A percentile compares a stretch with the other conserved stretches of the same genome.
Conservation (phyloP, 2,329 filamentous ascomycete species). For the Pseudogymnoascus sp. region DNA sequence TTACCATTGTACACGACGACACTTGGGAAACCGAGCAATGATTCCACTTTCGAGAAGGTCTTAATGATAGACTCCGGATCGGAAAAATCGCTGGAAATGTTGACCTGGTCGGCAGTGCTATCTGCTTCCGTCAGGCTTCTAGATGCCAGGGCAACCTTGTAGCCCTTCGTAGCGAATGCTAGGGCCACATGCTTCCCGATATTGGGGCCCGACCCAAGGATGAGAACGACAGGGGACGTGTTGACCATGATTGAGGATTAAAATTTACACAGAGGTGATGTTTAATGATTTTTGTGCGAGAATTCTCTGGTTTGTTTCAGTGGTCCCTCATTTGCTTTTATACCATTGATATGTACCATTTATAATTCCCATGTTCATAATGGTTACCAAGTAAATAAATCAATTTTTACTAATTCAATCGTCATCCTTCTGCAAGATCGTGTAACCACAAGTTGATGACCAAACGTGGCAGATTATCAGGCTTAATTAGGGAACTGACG, state of each 20-base stretch:
- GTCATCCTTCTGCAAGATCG: not conserved
- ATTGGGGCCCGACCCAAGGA: slow-evolving; percentile 35
- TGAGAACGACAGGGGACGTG: slow-evolving; percentile 25
- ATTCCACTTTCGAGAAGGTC: slow-evolving; percentile 31
- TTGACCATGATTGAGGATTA: not conserved
- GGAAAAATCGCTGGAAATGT: slow-evolving; percentile 28
- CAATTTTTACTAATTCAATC: not conserved
- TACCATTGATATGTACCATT: not conserved
- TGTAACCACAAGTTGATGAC: not conserved
- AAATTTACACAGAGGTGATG: not conserved
- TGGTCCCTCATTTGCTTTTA: not conserved
- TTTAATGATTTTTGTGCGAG: no score
- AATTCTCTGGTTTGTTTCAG: not conserved
- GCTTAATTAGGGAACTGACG: no score
- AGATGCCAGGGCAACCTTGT: slow-evolving; percentile 32
- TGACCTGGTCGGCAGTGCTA: slow-evolving; percentile 25
- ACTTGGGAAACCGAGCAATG: slow-evolving; percentile 28
- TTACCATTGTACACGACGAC: slow-evolving; percentile 21
- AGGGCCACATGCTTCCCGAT: slow-evolving; percentile 29
- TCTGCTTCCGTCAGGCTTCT: slow-evolving; percentile 24
- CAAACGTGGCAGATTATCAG: not conserved
- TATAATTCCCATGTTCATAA: not conserved
- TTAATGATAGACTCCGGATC: slow-evolving; percentile 26
- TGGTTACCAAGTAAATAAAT: not conserved
- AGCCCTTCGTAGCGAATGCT: slow-evolving; percentile 33